Evolutionary conservation across 352 stramenopile species (phyloP), one percentile per base, ranked within the genome.

Genomic region (Albugo laibachii): DNA sequence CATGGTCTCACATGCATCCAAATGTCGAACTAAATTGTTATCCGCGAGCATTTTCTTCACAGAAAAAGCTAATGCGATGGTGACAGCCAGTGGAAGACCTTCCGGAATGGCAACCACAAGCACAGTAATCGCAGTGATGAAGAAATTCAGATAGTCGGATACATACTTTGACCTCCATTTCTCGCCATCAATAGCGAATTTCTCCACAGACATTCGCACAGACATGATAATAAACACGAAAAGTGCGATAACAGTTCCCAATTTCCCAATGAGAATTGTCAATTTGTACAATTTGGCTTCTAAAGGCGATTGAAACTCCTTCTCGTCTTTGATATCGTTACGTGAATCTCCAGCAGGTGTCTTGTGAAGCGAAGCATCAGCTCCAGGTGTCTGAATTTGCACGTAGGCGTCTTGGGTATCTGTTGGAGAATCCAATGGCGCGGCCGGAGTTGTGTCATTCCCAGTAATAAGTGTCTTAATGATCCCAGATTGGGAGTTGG

Each of bases 61-160:
- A 13, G 88, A 97, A 59, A 96, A 98, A 2, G 94, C 93, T 2
- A 99, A 66, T 1, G 93, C 84, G 40, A 99, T 91, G 14, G 94
- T 98, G 1, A 98, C 93, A 2, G 94, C 94, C 16, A 99, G 74
- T 3, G 94, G 94, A 11, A 99, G 57, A 19, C 95, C 95, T 63
- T 99, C 94, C 0, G 94, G 94, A 36, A 99, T 95, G 15, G 94
- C 93, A 5, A 98, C 95, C 21, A 98, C 95, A 1, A 98, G 70
- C 35, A 92, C 80, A 0, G 81, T 93, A 53, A 94, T 88, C 6
- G 62, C 65, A 5, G 76, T 72, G 39, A 93, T 85, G 59, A 94
- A 92, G 52, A 81, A 88, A 41, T 80, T 53, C 1, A 95, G 57
- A 47, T 85, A 84, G 39, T 78, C 49, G 47, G 60, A 69, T 36